phyloP scores from a whole-genome alignment of 257 asterid genomes.

The Nicotiana obtusifolia region DNA sequence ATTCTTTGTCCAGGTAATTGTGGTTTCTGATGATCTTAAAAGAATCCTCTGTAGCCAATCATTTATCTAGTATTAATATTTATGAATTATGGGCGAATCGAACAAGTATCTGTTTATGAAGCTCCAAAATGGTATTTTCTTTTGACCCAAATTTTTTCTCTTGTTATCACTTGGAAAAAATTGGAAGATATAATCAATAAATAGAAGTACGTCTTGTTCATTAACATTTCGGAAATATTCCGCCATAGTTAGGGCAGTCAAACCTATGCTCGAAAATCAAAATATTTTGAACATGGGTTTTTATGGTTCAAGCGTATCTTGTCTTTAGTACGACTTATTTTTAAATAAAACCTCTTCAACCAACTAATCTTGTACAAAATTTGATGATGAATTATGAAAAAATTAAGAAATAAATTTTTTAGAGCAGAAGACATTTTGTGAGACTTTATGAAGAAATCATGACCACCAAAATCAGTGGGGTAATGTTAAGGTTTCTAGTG shows the following conservation, averaged over 20 bases:
- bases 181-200: background rate
- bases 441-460: background rate
- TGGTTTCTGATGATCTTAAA: conserved; percentile 7
- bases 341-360: background rate
- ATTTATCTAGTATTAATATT: background rate
- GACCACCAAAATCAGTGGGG: background rate
- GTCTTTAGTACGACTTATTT: background rate
- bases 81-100: background rate
- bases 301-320: background rate
- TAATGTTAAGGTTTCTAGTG: background rate
- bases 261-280: background rate
- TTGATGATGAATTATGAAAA: background rate
- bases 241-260: background rate
- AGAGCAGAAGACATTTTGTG: background rate
- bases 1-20: conserved; percentile 77
- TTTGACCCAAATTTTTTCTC: background rate
- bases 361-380: background rate
- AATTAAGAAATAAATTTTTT: background rate
- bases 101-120: background rate
- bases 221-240: background rate
- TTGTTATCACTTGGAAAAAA: background rate
- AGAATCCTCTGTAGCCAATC: background rate
- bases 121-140: background rate
- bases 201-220: background rate
- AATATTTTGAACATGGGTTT: background rate